A percentile compares a stretch with the other conserved stretches of the same genome.
phyloP scores from a whole-genome alignment of 1,284 basidiomycete genomes.

The Sphagnurus paluster region DNA sequence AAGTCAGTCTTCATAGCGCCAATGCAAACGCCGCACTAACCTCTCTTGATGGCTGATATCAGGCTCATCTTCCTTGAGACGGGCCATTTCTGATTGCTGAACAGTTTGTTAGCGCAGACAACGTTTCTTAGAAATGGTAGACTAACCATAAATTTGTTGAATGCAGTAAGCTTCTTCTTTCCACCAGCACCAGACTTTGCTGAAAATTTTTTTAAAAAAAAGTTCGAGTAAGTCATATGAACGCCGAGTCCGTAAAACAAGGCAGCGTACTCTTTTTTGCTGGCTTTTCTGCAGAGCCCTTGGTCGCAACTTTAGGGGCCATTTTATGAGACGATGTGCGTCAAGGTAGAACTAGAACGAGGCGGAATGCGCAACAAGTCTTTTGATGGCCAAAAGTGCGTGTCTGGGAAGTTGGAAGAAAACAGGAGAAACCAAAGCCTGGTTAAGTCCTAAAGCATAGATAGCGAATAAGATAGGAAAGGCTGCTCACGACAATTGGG shows the following conservation, averaged over 20 bases:
- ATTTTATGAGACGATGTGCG: slow-evolving; percentile 24
- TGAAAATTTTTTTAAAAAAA: slow-evolving; percentile 18
- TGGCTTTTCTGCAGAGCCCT: slow-evolving; percentile 34
- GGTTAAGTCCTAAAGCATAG: not conserved
- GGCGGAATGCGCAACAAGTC: slow-evolving; percentile 1
- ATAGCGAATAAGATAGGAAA: slow-evolving; percentile 9
- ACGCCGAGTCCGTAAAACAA: slow-evolving; percentile 3
- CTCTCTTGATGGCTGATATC: slow-evolving; percentile 70
- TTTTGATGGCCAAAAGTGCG: slow-evolving; percentile 3
- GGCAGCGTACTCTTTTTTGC: slow-evolving; percentile 39
- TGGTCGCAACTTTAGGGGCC: slow-evolving; percentile 32
- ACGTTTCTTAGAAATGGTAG: slow-evolving; percentile 1
- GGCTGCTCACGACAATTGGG: slow-evolving; percentile 9
- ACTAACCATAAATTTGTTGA: slow-evolving; percentile 75
- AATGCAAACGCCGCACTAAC: slow-evolving; percentile 34
- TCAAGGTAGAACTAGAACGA: not conserved
- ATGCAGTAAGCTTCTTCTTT: slow-evolving; percentile 57
- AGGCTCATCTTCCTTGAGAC: slow-evolving; percentile 70
- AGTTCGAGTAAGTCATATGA: not conserved
- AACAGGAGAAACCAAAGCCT: not conserved
- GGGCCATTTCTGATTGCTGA: slow-evolving; percentile 66
- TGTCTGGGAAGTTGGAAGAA: slow-evolving; percentile 2
- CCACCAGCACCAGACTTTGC: slow-evolving; percentile 37
- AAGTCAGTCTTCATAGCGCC: not conserved
- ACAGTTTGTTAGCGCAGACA: slow-evolving; percentile 10